These are phyloP conservation scores for Panicum hallii DNA, from an alignment of 202 grass and related monocot genomes.

Conservation along the genomic window DNA sequence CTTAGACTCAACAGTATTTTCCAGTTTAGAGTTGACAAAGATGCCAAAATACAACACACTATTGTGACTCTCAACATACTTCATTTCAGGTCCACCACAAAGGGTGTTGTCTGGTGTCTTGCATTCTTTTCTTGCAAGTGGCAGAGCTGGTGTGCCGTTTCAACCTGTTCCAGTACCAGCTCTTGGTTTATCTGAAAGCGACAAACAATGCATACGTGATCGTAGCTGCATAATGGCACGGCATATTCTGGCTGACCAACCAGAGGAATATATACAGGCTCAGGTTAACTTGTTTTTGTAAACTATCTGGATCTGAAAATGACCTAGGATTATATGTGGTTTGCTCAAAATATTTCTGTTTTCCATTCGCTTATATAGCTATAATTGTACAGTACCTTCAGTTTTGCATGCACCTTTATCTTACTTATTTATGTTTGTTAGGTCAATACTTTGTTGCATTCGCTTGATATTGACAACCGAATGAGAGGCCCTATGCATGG, in stretches of 20 bases:
- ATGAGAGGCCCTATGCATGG: conserved; percentile 79
- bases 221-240: conserved; percentile 98
- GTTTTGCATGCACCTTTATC: conserved; percentile 35
- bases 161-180: conserved; percentile 82
- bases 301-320: conserved; percentile 26
- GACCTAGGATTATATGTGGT: not conserved
- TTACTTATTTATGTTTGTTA: conserved; percentile 52
- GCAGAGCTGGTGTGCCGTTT: conserved; percentile 88
- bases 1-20: not conserved
- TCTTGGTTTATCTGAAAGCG: conserved; percentile 96
- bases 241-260: conserved; percentile 95
- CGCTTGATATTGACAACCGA: conserved; percentile 84
- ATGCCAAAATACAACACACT: conserved; percentile 9
- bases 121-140: conserved; percentile 91
- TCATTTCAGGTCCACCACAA: conserved; percentile 87
- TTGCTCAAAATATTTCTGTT: conserved; percentile 25
- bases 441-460: conserved; percentile 95
- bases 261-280: conserved; percentile 94
- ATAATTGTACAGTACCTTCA: not conserved
- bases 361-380: conserved; percentile 12
- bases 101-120: conserved; percentile 83
- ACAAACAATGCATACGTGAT: conserved; percentile 96
- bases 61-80: conserved; percentile 36
- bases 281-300: conserved; percentile 62
- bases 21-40: not conserved